Evolutionary conservation across 2,329 filamentous ascomycete species (phyloP).

Genomic region (Diaporthe amygdali): DNA sequence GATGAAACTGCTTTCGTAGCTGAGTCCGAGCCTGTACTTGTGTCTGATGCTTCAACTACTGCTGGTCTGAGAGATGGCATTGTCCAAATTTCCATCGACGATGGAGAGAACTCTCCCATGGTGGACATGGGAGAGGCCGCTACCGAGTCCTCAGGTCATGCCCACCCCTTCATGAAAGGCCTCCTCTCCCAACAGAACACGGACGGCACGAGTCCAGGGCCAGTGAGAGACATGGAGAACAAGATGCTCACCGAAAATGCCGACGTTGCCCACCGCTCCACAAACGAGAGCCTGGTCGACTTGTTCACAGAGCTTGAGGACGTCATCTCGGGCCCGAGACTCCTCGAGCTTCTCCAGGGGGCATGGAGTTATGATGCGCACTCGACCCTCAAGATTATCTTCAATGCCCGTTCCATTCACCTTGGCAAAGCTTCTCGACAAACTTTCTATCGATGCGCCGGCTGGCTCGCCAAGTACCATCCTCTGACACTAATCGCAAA

Average conservation of each 20-base stretch:
- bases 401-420: slow-evolving; percentile 66
- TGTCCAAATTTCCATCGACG: background rate
- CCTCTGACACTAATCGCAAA: slow-evolving; percentile 59
- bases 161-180: slow-evolving; percentile 41
- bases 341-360: slow-evolving; percentile 47
- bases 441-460: slow-evolving; percentile 57
- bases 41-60: slow-evolving; percentile 19
- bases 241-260: slow-evolving; percentile 58
- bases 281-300: slow-evolving; percentile 52
- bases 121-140: background rate
- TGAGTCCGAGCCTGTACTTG: slow-evolving; percentile 22
- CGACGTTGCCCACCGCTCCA: slow-evolving; percentile 54
- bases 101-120: background rate
- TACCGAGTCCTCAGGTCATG: background rate
- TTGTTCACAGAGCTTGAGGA: slow-evolving; percentile 59
- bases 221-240: slow-evolving; percentile 36
- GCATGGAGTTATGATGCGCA: slow-evolving; percentile 56
- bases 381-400: slow-evolving; percentile 62
- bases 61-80: slow-evolving; percentile 24
- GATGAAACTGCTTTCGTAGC: background rate
- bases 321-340: slow-evolving; percentile 38
- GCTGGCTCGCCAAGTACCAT: slow-evolving; percentile 61
- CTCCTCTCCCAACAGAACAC: slow-evolving; percentile 31
- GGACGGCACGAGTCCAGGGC: background rate
- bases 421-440: slow-evolving; percentile 59